Base-by-base conservation (phyloP, 2,329 filamentous ascomycete genomes). In the Westerdykella aurantiaca region DNA sequence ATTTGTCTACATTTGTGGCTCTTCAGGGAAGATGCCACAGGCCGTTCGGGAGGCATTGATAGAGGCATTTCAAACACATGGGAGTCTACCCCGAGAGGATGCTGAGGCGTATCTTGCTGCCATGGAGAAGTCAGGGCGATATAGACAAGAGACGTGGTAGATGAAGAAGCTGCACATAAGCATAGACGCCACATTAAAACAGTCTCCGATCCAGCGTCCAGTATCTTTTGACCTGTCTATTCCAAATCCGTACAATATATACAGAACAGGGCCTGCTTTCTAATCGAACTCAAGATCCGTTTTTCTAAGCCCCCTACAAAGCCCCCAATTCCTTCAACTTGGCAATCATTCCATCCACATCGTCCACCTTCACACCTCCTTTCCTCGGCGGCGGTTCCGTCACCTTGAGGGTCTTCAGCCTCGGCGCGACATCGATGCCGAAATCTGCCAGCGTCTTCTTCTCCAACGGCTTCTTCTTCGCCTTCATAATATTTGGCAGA, bases 401-500 rank as follows among this genome's bases (percentile, higher is more conserved):
- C 44, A 98, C 90, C 79, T 93, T 93, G 57, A 97, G 62, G 43
- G 88, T 86, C 81, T 93, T 95, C 67, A 98, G 71, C 59, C 90
- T 78, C 70, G 78, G 82, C 67, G 79, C 77, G 41, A 79, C 80
- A 58, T 89, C 83, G 35, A 95, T 71, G 68, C 86, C 86, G 64
- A 63, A 68, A 43, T 98, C 93, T 45, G 75, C 78, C 67, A 96
- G 68, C 53, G 79, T 88, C 78, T 88, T 85, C 85, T 96, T 97
- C 61, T 93, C 88, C 58, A 98, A 64, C 63, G 87, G 87, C 85
- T 98, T 98, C 86, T 97, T 98, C 86, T 98, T 98, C 42, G 93
- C 93, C 84, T 97, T 98, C 93, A 98, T 98, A 54, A 98, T 97
- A 67, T 97, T 97, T 40, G 90, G 91, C 79, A 98, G 69, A 70